Evolutionary conservation across 495 filamentous ascomycete species (phyloP), one percentile per base, ranked within the genome.

Genomic region (Cryomyces antarcticus): DNA sequence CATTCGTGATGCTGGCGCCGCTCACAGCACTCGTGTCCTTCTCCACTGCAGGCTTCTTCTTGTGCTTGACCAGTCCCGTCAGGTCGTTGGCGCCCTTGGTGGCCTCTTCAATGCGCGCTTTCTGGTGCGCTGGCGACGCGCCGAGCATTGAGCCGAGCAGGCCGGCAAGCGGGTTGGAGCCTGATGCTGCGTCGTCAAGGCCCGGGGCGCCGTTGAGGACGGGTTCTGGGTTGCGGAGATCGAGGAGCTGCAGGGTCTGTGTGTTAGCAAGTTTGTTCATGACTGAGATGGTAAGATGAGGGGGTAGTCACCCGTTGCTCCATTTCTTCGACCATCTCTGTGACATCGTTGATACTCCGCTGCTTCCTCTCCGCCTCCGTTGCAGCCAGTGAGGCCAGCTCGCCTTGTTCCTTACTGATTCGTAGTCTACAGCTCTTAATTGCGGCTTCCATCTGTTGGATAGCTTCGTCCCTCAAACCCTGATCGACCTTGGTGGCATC

Each of bases 321-420:
- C 83, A 93, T 88, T 51, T 93, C 85, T 35, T 67, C 69, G 33
- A 93, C 69, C 42, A 94, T 77, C 33, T 93, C 86, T 59, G 82
- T 87, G 30, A 87, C 80, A 46, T 93, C 85, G 7, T 69, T 62
- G 51, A 93, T 84, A 46, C 73, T 72, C 35, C 67, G 67, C 48
- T 75, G 71, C 58, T 33, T 56, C 52, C 45, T 76, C 69, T 51
- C 45, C 31, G 41, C 31, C 27, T 60, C 64, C 28, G 56, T 62
- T 31, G 10, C 38, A 13, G 68, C 65, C 7, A 71, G 51, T 42
- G 63, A 61, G 3, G 62, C 63, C 28, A 80, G 71, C 41, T 75
- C 65, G 35, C 66, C 66, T 48, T 88, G 75, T 56, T 92, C 84
- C 42, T 73, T 74, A 38, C 71, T 52, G 37, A 93, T 77, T 58